Conservation (phyloP, 257 asterid genomes). For the Henckelia pumila region DNA sequence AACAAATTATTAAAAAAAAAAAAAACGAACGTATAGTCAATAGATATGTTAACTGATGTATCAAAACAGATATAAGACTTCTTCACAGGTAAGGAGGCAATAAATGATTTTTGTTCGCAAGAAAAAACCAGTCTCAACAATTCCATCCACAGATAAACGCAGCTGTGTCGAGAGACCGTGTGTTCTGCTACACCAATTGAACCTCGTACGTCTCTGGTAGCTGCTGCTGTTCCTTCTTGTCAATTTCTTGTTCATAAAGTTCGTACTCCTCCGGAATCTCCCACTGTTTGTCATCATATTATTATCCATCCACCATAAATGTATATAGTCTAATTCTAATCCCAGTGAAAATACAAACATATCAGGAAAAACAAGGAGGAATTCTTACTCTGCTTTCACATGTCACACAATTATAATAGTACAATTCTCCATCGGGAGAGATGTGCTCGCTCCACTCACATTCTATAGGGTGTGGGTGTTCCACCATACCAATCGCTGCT, state of each 20-base stretch:
- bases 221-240: slow-evolving; percentile 43
- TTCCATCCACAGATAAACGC: no score
- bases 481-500: slow-evolving; percentile 34
- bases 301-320: slow-evolving; percentile 24
- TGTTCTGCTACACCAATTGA: not conserved
- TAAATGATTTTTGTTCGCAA: no score
- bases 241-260: slow-evolving; percentile 54
- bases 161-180: not conserved
- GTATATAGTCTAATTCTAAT: slow-evolving; percentile 14
- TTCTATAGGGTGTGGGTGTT: slow-evolving; percentile 41
- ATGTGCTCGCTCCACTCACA: slow-evolving; percentile 96
- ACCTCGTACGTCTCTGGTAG: not conserved
- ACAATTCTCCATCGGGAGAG: slow-evolving; percentile 76
- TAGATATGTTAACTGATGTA: no score
- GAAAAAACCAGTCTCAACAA: no score
- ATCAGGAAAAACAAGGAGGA: slow-evolving; percentile 2
- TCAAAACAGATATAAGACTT: no score
- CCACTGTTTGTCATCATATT: slow-evolving; percentile 51
- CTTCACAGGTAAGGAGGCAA: no score
- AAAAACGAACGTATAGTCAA: no score
- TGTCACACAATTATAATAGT: slow-evolving; percentile 77
- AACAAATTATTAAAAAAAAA: no score
- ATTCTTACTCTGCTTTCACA: slow-evolving; percentile 70
- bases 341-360: not conserved
- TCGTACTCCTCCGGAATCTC: slow-evolving; percentile 80